A percentile compares a stretch with the other conserved stretches of the same genome.
These are phyloP conservation scores for Lepidium didymum DNA, from an alignment of 345 rosid genomes.

Conservation along the genomic window DNA sequence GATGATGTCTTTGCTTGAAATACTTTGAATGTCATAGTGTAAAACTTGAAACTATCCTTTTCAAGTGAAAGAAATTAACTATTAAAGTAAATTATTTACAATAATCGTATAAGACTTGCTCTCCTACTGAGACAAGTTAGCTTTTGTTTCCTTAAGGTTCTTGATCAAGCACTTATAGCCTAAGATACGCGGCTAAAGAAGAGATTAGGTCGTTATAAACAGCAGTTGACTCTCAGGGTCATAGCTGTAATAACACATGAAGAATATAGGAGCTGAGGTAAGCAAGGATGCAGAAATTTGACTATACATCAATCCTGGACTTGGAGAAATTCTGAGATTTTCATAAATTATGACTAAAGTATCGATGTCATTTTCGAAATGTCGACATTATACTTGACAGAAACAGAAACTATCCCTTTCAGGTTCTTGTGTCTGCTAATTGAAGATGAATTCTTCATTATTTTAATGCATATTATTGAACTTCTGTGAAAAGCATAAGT, in stretches of 20 bases:
- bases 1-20: too few relatives aligned
- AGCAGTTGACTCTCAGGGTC: too few relatives aligned
- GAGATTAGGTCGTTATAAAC: too few relatives aligned
- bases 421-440: too few relatives aligned
- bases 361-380: background rate
- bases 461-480: background rate
- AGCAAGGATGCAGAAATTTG: background rate
- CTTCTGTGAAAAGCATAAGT: background rate
- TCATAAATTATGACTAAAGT: background rate
- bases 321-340: background rate
- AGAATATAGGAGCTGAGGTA: background rate
- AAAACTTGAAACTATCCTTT: slow-evolving; percentile 7
- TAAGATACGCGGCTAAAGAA: too few relatives aligned
- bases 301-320: background rate
- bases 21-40: too few relatives aligned
- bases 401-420: background rate
- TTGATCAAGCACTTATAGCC: too few relatives aligned
- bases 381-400: background rate
- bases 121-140: too few relatives aligned
- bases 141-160: background rate
- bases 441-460: too few relatives aligned
- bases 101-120: too few relatives aligned
- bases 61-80: background rate
- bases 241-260: background rate
- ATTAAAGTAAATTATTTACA: background rate